These are phyloP conservation scores for Kodamaea sp. DNA, from an alignment of 1,139 yeast genomes.

Conservation along the genomic window DNA sequence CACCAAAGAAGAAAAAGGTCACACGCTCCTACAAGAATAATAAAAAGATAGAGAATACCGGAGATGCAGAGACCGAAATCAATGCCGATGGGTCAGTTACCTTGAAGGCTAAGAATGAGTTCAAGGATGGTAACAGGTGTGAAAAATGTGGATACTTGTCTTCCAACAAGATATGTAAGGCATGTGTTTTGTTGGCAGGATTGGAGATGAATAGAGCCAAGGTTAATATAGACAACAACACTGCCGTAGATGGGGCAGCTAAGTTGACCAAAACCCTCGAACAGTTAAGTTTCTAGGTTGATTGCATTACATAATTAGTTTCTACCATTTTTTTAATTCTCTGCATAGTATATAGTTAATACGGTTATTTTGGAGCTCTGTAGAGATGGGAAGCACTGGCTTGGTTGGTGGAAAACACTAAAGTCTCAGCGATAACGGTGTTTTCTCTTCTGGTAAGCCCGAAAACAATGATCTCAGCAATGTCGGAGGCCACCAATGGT, in stretches of 20 bases:
- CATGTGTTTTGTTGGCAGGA: conserved; percentile 86
- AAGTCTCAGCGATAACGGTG: conserved; percentile 75
- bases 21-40: conserved; percentile 33
- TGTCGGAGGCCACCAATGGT: conserved; percentile 74
- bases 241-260: conserved; percentile 66
- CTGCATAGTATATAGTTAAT: background rate
- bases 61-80: conserved; percentile 46
- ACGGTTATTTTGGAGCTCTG: conserved; percentile 15
- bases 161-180: conserved; percentile 86
- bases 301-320: background rate
- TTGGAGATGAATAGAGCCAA: conserved; percentile 75
- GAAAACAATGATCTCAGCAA: conserved; percentile 80
- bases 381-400: conserved; percentile 66
- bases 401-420: conserved; percentile 78
- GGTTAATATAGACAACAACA: conserved; percentile 52
- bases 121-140: conserved; percentile 71
- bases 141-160: conserved; percentile 91
- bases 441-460: conserved; percentile 69
- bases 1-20: conserved; percentile 49
- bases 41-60: conserved; percentile 15
- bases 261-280: conserved; percentile 66
- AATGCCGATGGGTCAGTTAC: conserved; percentile 63
- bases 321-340: too few species aligned
- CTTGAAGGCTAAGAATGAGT: conserved; percentile 28
- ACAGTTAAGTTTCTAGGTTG: conserved; percentile 52